A percentile compares a stretch with the other conserved stretches of the same genome.
Conservation (phyloP, 2,329 filamentous ascomycete genomes). For the Sclerotinia borealis region DNA sequence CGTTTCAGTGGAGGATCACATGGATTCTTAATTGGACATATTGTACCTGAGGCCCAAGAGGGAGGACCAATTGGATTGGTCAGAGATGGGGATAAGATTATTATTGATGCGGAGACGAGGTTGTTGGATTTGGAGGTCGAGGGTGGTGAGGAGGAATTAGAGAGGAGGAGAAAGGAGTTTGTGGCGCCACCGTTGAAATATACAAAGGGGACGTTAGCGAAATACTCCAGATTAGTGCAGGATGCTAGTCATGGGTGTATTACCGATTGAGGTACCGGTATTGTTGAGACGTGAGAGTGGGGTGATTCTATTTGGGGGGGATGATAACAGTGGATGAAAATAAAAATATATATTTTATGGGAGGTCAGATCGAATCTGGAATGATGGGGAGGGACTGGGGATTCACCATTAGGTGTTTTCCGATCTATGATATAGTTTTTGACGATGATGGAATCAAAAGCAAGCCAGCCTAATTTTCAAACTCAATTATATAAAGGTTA, state of each 20-base stretch:
- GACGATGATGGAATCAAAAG: neutral
- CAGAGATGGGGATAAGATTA: slow-evolving; percentile 50
- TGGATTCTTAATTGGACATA: slow-evolving; percentile 57
- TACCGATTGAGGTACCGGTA: slow-evolving; percentile 40
- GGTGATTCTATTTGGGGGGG: too few species aligned
- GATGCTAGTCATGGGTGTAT: slow-evolving; percentile 55
- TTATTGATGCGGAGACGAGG: slow-evolving; percentile 53
- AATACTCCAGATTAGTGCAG: slow-evolving; percentile 49
- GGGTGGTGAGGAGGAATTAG: slow-evolving; percentile 31
- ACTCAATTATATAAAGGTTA: too few species aligned
- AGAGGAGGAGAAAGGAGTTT: slow-evolving; percentile 44
- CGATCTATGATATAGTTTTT: neutral
- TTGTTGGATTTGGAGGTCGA: slow-evolving; percentile 46
- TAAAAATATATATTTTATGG: neutral
- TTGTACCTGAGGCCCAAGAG: slow-evolving; percentile 55
- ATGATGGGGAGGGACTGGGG: neutral
- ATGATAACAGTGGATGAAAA: neutral
- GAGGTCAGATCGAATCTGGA: neutral
- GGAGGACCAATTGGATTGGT: slow-evolving; percentile 55
- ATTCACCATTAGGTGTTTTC: neutral
- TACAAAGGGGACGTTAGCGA: slow-evolving; percentile 51
- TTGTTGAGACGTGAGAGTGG: slow-evolving; percentile 12
- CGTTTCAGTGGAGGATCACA: slow-evolving; percentile 53
- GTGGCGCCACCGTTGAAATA: slow-evolving; percentile 50
- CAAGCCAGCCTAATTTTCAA: neutral